A percentile compares a stretch with the other conserved stretches of the same genome.
Evolutionary conservation across 192 early-diverging fungal species (phyloP).

Genomic region (Entomortierella chlamydospora): DNA sequence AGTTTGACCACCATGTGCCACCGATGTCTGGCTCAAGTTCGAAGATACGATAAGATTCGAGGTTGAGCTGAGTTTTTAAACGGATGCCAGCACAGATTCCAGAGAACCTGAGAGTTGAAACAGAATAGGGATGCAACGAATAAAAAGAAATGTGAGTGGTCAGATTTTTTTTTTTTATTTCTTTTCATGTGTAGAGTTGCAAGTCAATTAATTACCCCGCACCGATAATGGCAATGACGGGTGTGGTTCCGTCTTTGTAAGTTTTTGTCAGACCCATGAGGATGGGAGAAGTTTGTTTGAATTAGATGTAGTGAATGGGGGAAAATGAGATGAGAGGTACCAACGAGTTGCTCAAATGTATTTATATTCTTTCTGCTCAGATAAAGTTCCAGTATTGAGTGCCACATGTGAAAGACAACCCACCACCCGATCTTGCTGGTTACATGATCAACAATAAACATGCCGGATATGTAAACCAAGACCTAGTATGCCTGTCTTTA

Average conservation of each 20-base stretch:
- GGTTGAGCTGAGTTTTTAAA: constrained; percentile 58
- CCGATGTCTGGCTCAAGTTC: constrained; percentile 61
- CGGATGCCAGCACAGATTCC: constrained; percentile 65
- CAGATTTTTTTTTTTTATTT: neutral
- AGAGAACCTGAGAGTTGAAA: constrained; percentile 36
- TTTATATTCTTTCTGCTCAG: too few species aligned
- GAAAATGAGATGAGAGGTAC: too few species aligned
- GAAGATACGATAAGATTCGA: constrained; percentile 54
- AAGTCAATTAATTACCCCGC: constrained; percentile 41
- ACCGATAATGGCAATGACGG: constrained; percentile 51
- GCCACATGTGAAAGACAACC: too few species aligned
- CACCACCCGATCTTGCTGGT: too few species aligned
- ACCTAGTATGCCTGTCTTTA: too few species aligned
- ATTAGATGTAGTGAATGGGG: neutral
- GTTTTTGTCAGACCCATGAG: constrained; percentile 41
- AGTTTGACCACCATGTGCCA: constrained; percentile 64
- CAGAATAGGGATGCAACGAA: neutral
- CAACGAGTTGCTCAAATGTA: too few species aligned
- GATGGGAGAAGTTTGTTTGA: neutral
- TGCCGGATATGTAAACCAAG: too few species aligned
- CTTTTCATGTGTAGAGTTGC: too few species aligned
- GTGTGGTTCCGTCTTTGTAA: constrained; percentile 38
- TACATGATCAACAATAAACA: too few species aligned
- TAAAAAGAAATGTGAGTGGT: neutral
- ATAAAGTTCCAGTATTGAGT: too few species aligned